Conservation (phyloP, 495 filamentous ascomycete genomes). For the Daldinia vernicosa region DNA sequence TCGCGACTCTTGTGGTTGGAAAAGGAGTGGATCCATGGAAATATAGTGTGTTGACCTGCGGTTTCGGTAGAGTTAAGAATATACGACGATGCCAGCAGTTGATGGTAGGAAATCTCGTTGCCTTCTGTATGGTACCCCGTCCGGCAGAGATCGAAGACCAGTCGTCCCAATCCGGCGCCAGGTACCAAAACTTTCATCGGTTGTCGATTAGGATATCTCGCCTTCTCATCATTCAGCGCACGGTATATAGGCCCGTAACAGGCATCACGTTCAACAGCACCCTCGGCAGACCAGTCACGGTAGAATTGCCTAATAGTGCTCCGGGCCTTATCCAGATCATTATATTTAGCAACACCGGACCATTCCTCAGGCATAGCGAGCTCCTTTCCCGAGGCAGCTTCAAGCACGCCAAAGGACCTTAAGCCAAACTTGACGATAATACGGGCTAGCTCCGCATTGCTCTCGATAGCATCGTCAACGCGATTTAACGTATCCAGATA, state of each 20-base stretch:
- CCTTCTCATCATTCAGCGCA: constrained; percentile 67
- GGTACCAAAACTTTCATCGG: constrained; percentile 74
- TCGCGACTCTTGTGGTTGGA: constrained; percentile 76
- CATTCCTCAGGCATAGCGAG: constrained; percentile 60
- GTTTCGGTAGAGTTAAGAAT: constrained; percentile 71
- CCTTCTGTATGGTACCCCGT: constrained; percentile 81
- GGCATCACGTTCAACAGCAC: constrained; percentile 72
- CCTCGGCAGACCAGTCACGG: constrained; percentile 91
- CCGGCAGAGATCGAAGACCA: constrained; percentile 83
- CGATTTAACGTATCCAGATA: constrained; percentile 77
- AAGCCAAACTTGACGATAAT: constrained; percentile 75
- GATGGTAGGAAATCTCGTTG: constrained; percentile 96
- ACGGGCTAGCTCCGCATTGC: constrained; percentile 83
- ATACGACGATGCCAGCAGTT: constrained; percentile 85
- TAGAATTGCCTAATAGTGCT: constrained; percentile 93
- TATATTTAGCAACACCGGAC: constrained; percentile 69
- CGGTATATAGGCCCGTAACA: constrained; percentile 77
- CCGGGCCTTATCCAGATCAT: constrained; percentile 87
- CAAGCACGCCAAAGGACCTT: constrained; percentile 66
- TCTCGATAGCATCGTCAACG: constrained; percentile 88
- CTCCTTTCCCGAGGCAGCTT: constrained; percentile 27
- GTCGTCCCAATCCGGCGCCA: constrained; percentile 79
- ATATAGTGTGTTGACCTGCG: constrained; percentile 68
- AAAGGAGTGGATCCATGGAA: constrained; percentile 82
- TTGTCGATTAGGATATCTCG: constrained; percentile 26